Base-by-base conservation (phyloP, 257 asterid species). In the Pogostemon cablin region DNA sequence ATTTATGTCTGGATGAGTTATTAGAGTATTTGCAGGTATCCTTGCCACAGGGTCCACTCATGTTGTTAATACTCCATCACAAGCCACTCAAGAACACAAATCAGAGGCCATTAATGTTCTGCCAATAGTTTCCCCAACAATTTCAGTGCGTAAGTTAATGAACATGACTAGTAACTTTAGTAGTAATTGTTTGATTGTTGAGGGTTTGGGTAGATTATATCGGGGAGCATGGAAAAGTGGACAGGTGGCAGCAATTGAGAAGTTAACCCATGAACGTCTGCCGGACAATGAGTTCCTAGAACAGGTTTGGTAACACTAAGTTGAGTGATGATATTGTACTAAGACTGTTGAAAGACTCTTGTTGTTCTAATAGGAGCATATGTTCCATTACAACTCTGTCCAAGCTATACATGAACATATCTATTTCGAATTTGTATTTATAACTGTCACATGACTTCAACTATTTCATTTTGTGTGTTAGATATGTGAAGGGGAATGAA, bases 251-350 rank as follows among this genome's bases (percentile, higher is more conserved):
- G 76, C 79, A 42, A 41, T 72, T 15, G 75, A 72, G 49, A 67
- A 53, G 69, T 42, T 71, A 7, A 65, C 75, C 65, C 60, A 72
- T 17, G 71, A 68, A 63, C 44, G 61, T 56, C 72, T 71, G 67
- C 44, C 83, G 25, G 80, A 75, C 58, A 62, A 61, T 38, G 72
- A 65, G 52, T 71, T 72, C 60, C 57, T 79, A 53, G 58, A 74
- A 53, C 71, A 74, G 73, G 80, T 79, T 64, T 69, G 57, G 25
- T 20, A 12, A n/a, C 49, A 20, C 25, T 20, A 20, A 20, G 25
- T 20, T 20, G 25, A 20, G 25, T 20, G 25, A 20, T 20, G 25
- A 0, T 20, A 20, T 20, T 20, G 25, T 20, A 20, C 25, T 20
- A 20, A 0, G 0, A 20, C 25, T 20, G 25, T 20, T 20, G 25